Evolutionary conservation across 192 early-diverging fungal genomes (phyloP), one percentile per base, ranked within the genome.

Genomic region (Lunasporangiospora selenospora): DNA sequence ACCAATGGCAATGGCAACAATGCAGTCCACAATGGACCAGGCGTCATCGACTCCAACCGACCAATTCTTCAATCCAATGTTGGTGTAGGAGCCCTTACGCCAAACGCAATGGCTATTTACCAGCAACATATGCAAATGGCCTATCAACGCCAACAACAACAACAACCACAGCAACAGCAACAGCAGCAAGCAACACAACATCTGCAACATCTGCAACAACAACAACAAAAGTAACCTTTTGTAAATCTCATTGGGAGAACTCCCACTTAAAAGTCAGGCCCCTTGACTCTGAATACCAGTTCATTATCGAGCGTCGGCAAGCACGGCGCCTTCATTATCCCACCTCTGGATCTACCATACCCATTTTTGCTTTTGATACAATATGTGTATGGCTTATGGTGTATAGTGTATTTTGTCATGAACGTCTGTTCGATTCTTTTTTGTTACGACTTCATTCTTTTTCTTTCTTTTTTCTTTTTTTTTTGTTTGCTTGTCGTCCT

Each of bases 111-210:
- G 45, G 10, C 41, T 11, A 36, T 33, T 3, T 50, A 55, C 19
- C 54, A 50, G 21, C 52, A 43, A 6, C 55, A 58, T 26, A 13
- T 46, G 26, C 64, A 57, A 23, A 23, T 39, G 36, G 21, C 37
- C 12, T 45, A 34, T 8, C 64, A 58, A 7, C 50, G 53, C 3
- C 65, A 59, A 18, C 65, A 53, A 26, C 57, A 53, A 16, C 57
- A 59, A 12, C 56, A 46, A 12, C 56, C 44, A 27, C 65, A 66
- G 47, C 54, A 67, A 44, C 65, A 53, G 33, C 65, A 67, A 37
- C 56, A 58, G 18, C 49, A 46, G 23, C 43, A 21, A n/a, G 11
- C 53, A 55, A 2, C 62, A 32, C 52, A 54, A 19, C 60, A 62
- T 3, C 62, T 42, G 18, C 62, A 58, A 41, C 53, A 47, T 18